Conservation (phyloP, 768 basidiomycete species). For the Tylopilus vinaceipallidus region DNA sequence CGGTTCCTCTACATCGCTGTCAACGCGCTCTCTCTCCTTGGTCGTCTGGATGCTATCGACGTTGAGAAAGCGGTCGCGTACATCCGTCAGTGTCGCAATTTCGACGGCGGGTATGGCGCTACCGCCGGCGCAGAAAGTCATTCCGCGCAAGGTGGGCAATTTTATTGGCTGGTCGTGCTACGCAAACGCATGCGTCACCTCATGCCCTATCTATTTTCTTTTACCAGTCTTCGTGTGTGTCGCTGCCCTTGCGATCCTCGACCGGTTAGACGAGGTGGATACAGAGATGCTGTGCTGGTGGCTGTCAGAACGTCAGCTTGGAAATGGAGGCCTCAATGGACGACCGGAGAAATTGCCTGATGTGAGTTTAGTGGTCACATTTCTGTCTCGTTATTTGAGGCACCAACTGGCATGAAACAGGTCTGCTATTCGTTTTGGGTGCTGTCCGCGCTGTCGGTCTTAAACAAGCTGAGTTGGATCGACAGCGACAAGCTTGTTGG, state of each 20-base stretch:
- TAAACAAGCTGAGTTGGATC: conserved; percentile 85
- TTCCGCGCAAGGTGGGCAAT: conserved; percentile 72
- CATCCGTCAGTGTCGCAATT: conserved; percentile 79
- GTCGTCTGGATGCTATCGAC: conserved; percentile 67
- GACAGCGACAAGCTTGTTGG: conserved; percentile 69
- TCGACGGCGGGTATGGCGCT: conserved; percentile 93
- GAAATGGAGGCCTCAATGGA: conserved; percentile 92
- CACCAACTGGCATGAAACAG: conserved; percentile 6
- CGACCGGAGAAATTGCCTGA: conserved; percentile 98
- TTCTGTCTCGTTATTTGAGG: neutral
- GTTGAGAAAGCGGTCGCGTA: conserved; percentile 66
- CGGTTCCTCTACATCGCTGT: conserved; percentile 91
- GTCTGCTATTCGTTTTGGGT: conserved; percentile 98
- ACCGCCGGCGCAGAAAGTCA: conserved; percentile 88
- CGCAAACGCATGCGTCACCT: neutral
- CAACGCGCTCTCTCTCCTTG: conserved; percentile 77
- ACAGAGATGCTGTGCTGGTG: conserved; percentile 84
- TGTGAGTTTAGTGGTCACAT: conserved; percentile 46
- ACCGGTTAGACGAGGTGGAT: conserved; percentile 78
- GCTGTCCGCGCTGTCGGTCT: conserved; percentile 81
- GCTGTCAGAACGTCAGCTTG: conserved; percentile 90
- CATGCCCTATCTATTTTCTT: neutral
- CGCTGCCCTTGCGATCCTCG: conserved; percentile 84
- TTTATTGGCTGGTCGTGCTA: neutral
- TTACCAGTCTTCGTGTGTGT: conserved; percentile 85